Evolutionary conservation across 768 basidiomycete genomes (phyloP).

Genomic region (Lentinula guzmanii): DNA sequence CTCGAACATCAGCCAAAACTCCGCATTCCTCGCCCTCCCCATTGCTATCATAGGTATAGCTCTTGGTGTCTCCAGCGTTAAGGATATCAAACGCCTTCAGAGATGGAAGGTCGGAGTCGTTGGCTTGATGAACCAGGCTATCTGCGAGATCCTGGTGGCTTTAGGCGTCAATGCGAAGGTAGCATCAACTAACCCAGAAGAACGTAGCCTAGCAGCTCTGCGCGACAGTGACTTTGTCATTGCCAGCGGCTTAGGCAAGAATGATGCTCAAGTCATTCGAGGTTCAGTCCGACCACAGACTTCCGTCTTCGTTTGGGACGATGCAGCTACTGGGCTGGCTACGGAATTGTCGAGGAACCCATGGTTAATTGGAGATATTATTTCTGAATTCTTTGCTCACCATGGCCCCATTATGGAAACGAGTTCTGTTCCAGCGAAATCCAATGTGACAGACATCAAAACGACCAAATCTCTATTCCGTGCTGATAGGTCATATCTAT

Average conservation of each 20-base stretch:
- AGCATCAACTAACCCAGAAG: not conserved
- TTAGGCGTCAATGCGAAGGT: not conserved
- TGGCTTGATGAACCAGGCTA: not conserved
- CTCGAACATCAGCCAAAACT: not conserved
- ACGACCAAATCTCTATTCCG: conserved; percentile 11
- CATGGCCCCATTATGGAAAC: not conserved
- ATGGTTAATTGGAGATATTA: not conserved
- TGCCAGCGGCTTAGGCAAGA: not conserved
- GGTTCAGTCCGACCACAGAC: not conserved
- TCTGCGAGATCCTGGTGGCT: not conserved
- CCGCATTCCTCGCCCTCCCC: not conserved
- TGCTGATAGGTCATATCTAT: conserved; percentile 17
- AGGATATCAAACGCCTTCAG: not conserved
- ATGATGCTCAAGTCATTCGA: not conserved
- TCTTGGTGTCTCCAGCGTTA: not conserved
- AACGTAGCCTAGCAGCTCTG: not conserved
- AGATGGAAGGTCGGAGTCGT: not conserved
- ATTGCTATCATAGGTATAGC: not conserved
- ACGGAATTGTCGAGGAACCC: not conserved
- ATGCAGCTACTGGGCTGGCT: not conserved
- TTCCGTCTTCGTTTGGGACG: not conserved
- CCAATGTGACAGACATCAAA: not conserved
- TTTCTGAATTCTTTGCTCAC: not conserved
- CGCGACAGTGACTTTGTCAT: not conserved
- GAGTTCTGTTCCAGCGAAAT: not conserved